Evolutionary conservation across 257 asterid genomes (phyloP).

Genomic region (Solanum virginianum): DNA sequence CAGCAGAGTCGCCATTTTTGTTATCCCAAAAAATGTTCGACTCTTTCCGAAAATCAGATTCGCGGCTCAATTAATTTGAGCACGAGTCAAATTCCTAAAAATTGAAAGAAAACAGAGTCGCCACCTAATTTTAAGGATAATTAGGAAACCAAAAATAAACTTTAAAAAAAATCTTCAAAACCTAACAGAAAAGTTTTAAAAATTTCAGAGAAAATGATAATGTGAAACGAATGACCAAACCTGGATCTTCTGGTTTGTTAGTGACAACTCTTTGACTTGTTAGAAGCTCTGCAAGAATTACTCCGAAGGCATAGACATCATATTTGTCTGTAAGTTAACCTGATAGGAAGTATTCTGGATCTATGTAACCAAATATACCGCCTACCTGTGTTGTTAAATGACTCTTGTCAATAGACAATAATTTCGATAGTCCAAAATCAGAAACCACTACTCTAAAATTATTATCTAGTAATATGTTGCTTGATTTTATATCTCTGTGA

Average conservation of each 20-base stretch:
- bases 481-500: slow-evolving; percentile 31
- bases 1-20: too few species aligned
- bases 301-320: slow-evolving; percentile 32
- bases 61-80: too few species aligned
- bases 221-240: slow-evolving; percentile 18
- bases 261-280: slow-evolving; percentile 21
- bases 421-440: slow-evolving; percentile 23
- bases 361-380: slow-evolving; percentile 29
- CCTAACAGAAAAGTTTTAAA: too few species aligned
- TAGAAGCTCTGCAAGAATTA: slow-evolving; percentile 21
- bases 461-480: slow-evolving; percentile 23
- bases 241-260: neutral
- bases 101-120: too few species aligned
- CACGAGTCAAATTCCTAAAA: too few species aligned
- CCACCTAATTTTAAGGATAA: too few species aligned
- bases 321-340: slow-evolving; percentile 29
- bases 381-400: slow-evolving; percentile 11
- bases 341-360: slow-evolving; percentile 23
- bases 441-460: slow-evolving; percentile 21
- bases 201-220: too few species aligned
- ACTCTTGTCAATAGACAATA: slow-evolving; percentile 12
- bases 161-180: too few species aligned
- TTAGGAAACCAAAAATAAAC: too few species aligned
- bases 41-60: too few species aligned
- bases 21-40: too few species aligned